Evolutionary conservation across 768 basidiomycete genomes (phyloP), one percentile per base, ranked within the genome.

Genomic region (Xanthoconium purpureum): DNA sequence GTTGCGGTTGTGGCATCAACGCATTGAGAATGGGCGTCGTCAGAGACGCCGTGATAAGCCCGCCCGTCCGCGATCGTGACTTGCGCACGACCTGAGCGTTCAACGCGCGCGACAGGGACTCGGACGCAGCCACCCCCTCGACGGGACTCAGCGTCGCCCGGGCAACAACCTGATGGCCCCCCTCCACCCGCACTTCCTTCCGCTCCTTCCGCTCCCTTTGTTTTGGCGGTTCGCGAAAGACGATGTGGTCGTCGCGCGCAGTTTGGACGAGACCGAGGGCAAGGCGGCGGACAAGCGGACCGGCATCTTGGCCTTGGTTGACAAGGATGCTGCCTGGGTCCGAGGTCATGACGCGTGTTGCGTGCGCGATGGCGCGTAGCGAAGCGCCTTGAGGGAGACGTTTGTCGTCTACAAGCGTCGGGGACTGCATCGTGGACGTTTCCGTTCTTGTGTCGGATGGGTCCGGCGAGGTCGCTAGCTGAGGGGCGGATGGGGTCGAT

Each of bases 271-370:
- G 80, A 39, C 83, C 80, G 54, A 88, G 74, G 1, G 91, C 91
- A 3, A 91, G 76, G 29, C 71, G 70, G 1, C 80, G 78, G 37
- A 93, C 76, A n/a, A 88, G 73, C 0, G 78, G 74, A 9, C 80
- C 76, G 0, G 85, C 84, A 11, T 88, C 89, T 5, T 69, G 74
- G 0, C 88, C 89, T 55, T 84, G 80, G 67, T 92, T 87, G 0
- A 81, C 79, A 11, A 94, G 79, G 54, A 94, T 82, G 60, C 89
- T 90, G 13, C 80, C 75, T 0, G 91, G 80, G 62, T 89, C 89
- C 3, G 83, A 78, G 0, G 88, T 88, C 90, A 94, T 92, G n/a
- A 93, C 87, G 4, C 91, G 83, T 2, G 88, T 93, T 1, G 91
- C 90, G 52, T 92, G 85, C 17, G 82, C 80, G 52, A 94, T 91